A percentile compares a stretch with the other conserved stretches of the same genome.
These are phyloP conservation scores for Parastagonospora nodorum DNA, from an alignment of 2,329 filamentous ascomycete genomes.

Conservation along the genomic window DNA sequence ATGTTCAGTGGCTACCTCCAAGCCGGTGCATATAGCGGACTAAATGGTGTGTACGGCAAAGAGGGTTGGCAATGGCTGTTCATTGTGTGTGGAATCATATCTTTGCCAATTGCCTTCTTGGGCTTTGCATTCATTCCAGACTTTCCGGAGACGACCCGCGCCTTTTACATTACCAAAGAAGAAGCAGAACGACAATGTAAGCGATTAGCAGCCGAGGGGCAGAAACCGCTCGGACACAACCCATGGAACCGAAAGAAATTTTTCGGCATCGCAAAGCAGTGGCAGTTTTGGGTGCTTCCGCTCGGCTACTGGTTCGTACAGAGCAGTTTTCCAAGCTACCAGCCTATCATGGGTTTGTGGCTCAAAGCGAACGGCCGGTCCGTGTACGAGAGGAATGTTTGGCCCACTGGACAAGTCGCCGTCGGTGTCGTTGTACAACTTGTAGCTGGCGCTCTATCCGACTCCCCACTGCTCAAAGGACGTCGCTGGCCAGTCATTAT, in stretches of 20 bases:
- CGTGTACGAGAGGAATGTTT: slow-evolving; percentile 54
- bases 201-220: slow-evolving; percentile 27
- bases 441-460: slow-evolving; percentile 44
- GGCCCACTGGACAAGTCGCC: slow-evolving; percentile 54
- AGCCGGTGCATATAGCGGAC: slow-evolving; percentile 38
- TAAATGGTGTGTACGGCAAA: slow-evolving; percentile 32
- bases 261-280: slow-evolving; percentile 48
- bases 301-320: slow-evolving; percentile 52
- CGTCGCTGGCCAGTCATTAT: slow-evolving; percentile 48
- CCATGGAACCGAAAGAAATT: slow-evolving; percentile 47
- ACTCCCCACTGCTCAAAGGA: slow-evolving; percentile 31
- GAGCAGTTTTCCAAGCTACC: slow-evolving; percentile 22
- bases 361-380: slow-evolving; percentile 53
- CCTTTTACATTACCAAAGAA: slow-evolving; percentile 45
- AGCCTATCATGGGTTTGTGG: slow-evolving; percentile 47
- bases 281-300: slow-evolving; percentile 57
- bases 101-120: slow-evolving; percentile 50
- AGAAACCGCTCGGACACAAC: slow-evolving; percentile 48
- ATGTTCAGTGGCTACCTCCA: slow-evolving; percentile 45
- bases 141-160: slow-evolving; percentile 30
- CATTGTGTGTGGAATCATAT: slow-evolving; percentile 45
- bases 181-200: slow-evolving; percentile 27
- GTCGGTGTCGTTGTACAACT: slow-evolving; percentile 54
- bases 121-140: slow-evolving; percentile 47
- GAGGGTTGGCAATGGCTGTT: slow-evolving; percentile 35